Evolutionary conservation across 2,329 filamentous ascomycete genomes (phyloP).

Genomic region (Claviceps spartinae): DNA sequence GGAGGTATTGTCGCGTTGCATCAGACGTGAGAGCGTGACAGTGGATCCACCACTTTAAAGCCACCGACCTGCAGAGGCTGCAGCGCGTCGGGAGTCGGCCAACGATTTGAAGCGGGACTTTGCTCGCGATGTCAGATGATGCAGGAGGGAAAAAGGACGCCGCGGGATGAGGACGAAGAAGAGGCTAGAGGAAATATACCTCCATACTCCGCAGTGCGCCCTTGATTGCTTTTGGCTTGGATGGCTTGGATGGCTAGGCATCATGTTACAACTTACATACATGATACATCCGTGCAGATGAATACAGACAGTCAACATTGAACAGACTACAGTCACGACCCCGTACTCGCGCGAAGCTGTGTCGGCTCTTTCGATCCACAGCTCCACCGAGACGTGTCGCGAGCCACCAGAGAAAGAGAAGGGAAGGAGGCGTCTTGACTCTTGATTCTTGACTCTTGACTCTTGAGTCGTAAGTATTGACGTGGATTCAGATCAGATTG

Average conservation of each 20-base stretch:
- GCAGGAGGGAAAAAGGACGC: neutral
- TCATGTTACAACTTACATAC: too few species aligned
- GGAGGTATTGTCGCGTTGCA: slow-evolving; percentile 3
- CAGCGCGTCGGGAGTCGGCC: neutral
- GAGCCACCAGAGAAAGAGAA: neutral
- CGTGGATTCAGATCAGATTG: too few species aligned
- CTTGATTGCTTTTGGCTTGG: too few species aligned
- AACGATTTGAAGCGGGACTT: neutral
- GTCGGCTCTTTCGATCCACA: neutral
- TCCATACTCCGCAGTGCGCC: too few species aligned
- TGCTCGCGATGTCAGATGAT: neutral
- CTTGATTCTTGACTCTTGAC: too few species aligned
- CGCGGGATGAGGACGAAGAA: neutral
- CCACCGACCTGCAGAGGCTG: neutral
- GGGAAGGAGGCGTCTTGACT: neutral
- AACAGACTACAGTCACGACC: too few species aligned
- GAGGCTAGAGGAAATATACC: neutral
- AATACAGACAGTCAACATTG: too few species aligned
- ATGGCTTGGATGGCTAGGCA: too few species aligned
- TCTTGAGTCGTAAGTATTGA: too few species aligned
- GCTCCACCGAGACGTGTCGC: neutral
- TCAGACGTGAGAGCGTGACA: slow-evolving; percentile 1
- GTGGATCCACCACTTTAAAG: slow-evolving; percentile 6
- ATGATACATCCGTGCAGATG: too few species aligned
- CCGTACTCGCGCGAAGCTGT: neutral